Base-by-base conservation (phyloP, 2,329 filamentous ascomycete species). In the Ophiostoma sp. region DNA sequence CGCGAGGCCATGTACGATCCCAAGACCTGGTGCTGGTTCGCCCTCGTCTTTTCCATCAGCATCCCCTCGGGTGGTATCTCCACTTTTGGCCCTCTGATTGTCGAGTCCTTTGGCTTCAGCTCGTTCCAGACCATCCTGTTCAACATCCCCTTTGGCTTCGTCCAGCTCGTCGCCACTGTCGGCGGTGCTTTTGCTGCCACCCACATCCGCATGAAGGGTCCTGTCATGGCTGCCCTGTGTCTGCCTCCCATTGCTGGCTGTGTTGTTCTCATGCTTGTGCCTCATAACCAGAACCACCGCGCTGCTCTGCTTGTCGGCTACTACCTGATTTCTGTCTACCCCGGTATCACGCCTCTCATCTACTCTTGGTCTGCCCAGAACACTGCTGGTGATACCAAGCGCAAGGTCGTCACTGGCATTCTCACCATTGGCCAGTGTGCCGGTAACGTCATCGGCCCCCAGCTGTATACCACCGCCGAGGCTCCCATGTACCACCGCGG, bases 311-410 rank as follows among this genome's bases (percentile, higher is more conserved):
- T 70, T 9, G 68, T 69, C 7, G 68, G 68, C 65, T 70, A 72
- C 66, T 71, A 72, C 65, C 60, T 71, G 38, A 71, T 71, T 36
- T 71, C 70, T 27, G 63, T 71, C n/a, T 71, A 71, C 66, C 70
- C 70, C 5, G 70, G 70, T 55, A 76, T 74, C 66, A 82, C 87
- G 3, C 87, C 85, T 0, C 76, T 88, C 42, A 84, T 88, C 55
- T 87, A 85, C 71, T 83, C 84, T 0, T 87, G 85, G 85, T 84
- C 83, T 1, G 80, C 83, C 1, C 84, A 86, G 70, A 88, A 89
- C 71, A 88, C 88, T 0, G 88, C 84, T 0, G 88, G 88, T 1
- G 87, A 90, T 73, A 90, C 88, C 0, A 91, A 91, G 77, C 85
- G 86, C 71, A 90, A 90, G 74, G 83, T 84, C n/a, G 88, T 85